Evolutionary conservation across 805 yeast genomes (phyloP).

Genomic region (Zygotorulaspora chibaensis): DNA sequence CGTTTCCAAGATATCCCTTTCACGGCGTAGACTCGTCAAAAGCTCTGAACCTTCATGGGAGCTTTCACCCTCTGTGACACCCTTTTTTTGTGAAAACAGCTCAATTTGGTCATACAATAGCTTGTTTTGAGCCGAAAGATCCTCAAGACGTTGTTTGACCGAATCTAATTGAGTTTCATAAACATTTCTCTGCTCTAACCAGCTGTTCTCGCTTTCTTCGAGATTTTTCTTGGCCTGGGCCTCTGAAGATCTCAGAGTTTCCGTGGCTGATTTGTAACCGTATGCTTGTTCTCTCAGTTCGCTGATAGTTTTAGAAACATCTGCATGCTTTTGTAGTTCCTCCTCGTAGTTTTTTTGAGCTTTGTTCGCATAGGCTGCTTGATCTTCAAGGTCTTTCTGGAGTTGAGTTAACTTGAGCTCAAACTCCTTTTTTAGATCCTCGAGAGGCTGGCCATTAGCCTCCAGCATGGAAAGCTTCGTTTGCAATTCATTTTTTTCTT

Average conservation of each 20-base stretch:
- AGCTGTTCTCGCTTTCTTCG: slow-evolving; percentile 39
- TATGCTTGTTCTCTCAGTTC: slow-evolving; percentile 39
- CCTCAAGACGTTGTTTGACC: slow-evolving; percentile 46
- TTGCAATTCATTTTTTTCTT: slow-evolving; percentile 20
- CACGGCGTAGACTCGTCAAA: slow-evolving; percentile 61
- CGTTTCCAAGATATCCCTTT: slow-evolving; percentile 64
- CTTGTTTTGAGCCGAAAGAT: slow-evolving; percentile 62
- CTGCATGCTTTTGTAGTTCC: slow-evolving; percentile 53
- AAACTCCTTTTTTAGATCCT: slow-evolving; percentile 23
- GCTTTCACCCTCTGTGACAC: not conserved
- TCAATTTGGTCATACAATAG: slow-evolving; percentile 68
- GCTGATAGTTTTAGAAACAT: slow-evolving; percentile 42
- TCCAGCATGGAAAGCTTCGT: slow-evolving; percentile 32
- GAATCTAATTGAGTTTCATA: slow-evolving; percentile 47
- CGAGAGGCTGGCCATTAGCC: slow-evolving; percentile 24
- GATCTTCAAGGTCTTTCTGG: slow-evolving; percentile 40
- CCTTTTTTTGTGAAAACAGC: slow-evolving; percentile 23
- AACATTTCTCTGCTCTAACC: slow-evolving; percentile 42
- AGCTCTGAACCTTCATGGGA: slow-evolving; percentile 47
- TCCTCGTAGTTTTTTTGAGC: slow-evolving; percentile 52
- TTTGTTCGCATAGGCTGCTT: slow-evolving; percentile 44
- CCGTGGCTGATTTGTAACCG: slow-evolving; percentile 28
- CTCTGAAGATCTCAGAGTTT: slow-evolving; percentile 27
- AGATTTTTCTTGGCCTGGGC: slow-evolving; percentile 34
- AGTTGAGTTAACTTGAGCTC: slow-evolving; percentile 31